Evolutionary conservation across 2,329 filamentous ascomycete genomes (phyloP), one percentile per base, ranked within the genome.

Genomic region (Fusarium sp.): DNA sequence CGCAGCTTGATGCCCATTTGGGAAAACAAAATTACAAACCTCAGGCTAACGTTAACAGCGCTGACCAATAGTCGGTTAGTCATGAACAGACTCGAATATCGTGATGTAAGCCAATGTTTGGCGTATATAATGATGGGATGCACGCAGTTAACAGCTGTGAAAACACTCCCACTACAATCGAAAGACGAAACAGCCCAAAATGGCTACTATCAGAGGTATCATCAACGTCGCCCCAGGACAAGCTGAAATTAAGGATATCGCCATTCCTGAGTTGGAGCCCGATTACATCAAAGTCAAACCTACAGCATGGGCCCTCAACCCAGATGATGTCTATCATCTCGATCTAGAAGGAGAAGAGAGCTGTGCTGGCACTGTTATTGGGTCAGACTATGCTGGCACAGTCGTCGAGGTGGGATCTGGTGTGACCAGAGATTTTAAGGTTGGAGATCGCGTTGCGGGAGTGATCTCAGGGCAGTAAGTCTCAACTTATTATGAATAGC

Each of bases 301-400:
- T 2, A 62, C 45, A 0, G 39, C 55, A 0, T 62, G 58, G 58
- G 58, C 55, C 1, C 51, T 60, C 2, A 62, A 62, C 3, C 58
- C 55, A 3, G 58, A 52, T 3, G 58, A 62, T 11, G 11, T 50
- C 0, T 62, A 62, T 7, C 55, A 60, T 7, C n/a, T 62, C 18
- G 55, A 20, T 4, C 20, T 62, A 3, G 44, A 60, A 28, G 45
- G 17, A 5, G 39, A 61, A 1, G 56, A 62, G 18, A 53, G 26
- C 1, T 61, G 58, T 4, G 26, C 54, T 20, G 72, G 73, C 7
- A 22, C 61, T 8, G 53, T 72, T 6, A 51, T 79, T 26, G 83
- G 83, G 4, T 83, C 79, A 43, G 85, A 86, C 68, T 86, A 81
- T 49, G 80, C 81, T 15, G 85, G 85, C 18, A 72, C 79, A 15